These are phyloP conservation scores for Gastrodia elata DNA, from an alignment of 106 monocot species.

Conservation along the genomic window DNA sequence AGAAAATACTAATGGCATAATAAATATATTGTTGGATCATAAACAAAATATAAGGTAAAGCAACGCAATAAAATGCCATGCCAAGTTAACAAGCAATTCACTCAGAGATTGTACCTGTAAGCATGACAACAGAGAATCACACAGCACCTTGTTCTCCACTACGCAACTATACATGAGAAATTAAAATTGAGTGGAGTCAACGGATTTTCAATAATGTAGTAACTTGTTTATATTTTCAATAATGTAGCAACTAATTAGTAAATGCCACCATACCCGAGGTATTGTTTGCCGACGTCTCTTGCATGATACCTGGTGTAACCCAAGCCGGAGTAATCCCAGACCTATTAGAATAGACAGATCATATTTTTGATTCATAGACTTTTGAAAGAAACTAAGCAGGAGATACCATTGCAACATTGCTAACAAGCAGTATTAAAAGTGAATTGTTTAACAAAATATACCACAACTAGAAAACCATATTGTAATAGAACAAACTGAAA, in stretches of 20 bases:
- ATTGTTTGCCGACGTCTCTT: slow-evolving; percentile 79
- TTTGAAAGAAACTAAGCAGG: neutral
- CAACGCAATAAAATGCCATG: neutral
- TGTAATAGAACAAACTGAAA: neutral
- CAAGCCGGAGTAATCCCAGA: slow-evolving; percentile 98
- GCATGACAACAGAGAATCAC: slow-evolving; percentile 59
- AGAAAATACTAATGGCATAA: neutral
- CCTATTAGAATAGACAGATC: slow-evolving; percentile 27
- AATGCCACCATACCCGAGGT: slow-evolving; percentile 64
- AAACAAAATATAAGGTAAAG: neutral
- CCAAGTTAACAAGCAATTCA: neutral
- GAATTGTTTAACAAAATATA: neutral
- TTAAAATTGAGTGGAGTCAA: neutral
- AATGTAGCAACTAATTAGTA: too few species aligned
- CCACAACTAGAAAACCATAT: neutral
- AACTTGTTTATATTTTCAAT: neutral
- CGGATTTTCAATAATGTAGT: neutral
- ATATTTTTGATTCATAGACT: neutral
- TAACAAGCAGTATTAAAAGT: neutral
- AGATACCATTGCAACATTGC: neutral
- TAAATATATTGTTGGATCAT: neutral
- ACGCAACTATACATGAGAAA: slow-evolving; percentile 49
- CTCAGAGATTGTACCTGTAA: slow-evolving; percentile 50
- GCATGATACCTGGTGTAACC: slow-evolving; percentile 92
- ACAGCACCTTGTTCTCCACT: slow-evolving; percentile 97